These are phyloP conservation scores for Arthroderma uncinatum DNA, from an alignment of 2,329 filamentous ascomycete genomes.

Conservation along the genomic window DNA sequence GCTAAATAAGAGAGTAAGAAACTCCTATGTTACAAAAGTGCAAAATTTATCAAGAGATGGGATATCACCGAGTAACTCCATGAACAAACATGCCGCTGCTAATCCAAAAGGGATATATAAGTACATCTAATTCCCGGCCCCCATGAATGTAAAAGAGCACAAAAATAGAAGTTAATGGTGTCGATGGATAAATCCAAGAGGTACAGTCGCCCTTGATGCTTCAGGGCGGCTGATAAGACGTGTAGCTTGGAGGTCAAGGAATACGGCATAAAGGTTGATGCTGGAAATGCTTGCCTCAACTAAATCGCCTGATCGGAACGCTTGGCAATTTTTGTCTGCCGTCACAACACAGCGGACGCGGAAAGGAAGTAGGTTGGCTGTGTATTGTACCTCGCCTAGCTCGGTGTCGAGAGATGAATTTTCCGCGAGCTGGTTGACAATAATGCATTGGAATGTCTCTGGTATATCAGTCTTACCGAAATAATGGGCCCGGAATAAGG, in stretches of 20 bases:
- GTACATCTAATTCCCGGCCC: background rate
- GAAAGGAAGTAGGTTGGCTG: constrained; percentile 16
- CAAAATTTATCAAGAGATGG: background rate
- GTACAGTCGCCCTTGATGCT: constrained; percentile 5
- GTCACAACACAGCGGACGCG: constrained; percentile 15
- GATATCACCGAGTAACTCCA: background rate
- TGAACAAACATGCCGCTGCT: background rate
- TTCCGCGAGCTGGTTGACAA: constrained; percentile 25
- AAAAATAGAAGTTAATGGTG: background rate
- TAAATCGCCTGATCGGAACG: constrained; percentile 14
- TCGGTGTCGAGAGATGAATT: constrained; percentile 16
- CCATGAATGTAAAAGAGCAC: background rate
- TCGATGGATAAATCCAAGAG: constrained; percentile 9
- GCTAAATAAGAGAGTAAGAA: background rate
- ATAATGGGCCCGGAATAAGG: constrained; percentile 48
- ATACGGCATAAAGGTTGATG: constrained; percentile 15
- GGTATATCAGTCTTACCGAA: constrained; percentile 44
- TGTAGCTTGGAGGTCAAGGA: constrained; percentile 11
- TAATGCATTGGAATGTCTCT: constrained; percentile 32
- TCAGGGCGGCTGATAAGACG: constrained; percentile 13
- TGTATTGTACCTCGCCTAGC: constrained; percentile 9
- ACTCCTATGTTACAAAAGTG: background rate
- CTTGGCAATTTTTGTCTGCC: constrained; percentile 4
- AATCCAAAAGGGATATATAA: background rate
- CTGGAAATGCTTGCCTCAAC: constrained; percentile 15